A percentile compares a stretch with the other conserved stretches of the same genome.
phyloP scores from a whole-genome alignment of 352 stramenopile genomes.

The Achlya hypogyna region DNA sequence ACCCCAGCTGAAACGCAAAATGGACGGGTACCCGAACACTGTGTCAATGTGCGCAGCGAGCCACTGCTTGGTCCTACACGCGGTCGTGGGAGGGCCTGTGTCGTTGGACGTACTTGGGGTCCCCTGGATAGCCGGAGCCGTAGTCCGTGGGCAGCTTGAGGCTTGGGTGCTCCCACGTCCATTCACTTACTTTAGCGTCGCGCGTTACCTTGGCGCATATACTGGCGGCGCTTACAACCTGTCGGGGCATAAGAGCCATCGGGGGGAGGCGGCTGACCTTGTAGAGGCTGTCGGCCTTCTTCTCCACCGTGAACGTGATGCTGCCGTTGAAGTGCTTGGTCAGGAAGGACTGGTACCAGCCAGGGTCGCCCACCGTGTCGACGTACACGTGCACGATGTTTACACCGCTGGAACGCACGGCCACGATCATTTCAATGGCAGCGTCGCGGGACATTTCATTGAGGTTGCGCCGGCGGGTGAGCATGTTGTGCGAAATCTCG shows the following conservation, averaged over 20 bases:
- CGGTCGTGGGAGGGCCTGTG: not conserved
- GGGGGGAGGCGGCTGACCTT: constrained; percentile 38
- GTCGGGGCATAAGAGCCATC: not conserved
- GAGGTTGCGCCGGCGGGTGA: constrained; percentile 82
- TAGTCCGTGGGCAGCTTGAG: constrained; percentile 63
- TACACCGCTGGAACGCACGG: constrained; percentile 78
- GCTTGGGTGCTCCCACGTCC: constrained; percentile 78
- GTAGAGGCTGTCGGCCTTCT: constrained; percentile 95
- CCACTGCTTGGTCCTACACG: constrained; percentile 74
- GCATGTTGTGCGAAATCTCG: constrained; percentile 94
- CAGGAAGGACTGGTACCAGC: constrained; percentile 86
- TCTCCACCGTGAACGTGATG: constrained; percentile 92
- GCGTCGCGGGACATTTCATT: constrained; percentile 93
- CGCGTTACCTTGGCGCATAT: constrained; percentile 91
- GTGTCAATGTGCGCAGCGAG: constrained; percentile 70
- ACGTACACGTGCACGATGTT: constrained; percentile 88
- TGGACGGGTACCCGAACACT: constrained; percentile 88
- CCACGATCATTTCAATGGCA: constrained; percentile 89
- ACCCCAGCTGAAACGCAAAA: constrained; percentile 90
- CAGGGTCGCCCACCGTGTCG: constrained; percentile 91
- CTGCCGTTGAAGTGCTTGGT: constrained; percentile 82
- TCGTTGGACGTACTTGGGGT: constrained; percentile 71
- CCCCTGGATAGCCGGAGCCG: constrained; percentile 87
- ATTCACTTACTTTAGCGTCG: constrained; percentile 82
- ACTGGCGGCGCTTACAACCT: constrained; percentile 87